Evolutionary conservation across 2,329 filamentous ascomycete genomes (phyloP), one percentile per base, ranked within the genome.

Genomic region (Trichoderma polysporum): DNA sequence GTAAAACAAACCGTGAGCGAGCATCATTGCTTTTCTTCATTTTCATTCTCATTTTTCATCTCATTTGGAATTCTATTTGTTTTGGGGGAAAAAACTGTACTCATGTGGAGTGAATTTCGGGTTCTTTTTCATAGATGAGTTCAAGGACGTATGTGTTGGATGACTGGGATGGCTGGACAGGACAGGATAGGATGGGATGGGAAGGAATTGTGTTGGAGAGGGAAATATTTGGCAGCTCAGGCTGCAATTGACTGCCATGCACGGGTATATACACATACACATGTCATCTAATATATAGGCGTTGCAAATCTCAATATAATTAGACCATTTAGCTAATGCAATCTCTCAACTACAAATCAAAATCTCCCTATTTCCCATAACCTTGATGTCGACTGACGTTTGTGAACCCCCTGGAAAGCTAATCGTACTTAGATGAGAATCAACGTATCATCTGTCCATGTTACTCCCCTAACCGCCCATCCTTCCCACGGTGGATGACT

Each of bases 241-340:
- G 45, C 41, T 52, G 61, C 35, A 45, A 56, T 49, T 61, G 50
- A 25, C 39, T 54, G 29, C 17, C 31, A 56, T 56, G 49, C 10
- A 17, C 37, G 39, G 39, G 37, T 47, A 33, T 45, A 33, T n/a
- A 63, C 19, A 33, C 47, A 52, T 17, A 31, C 53, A 22, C 54
- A 66, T 53, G 37, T 19, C 47, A 60, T 53, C 19, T 59, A 50
- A 27, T 33, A 50, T 17, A 66, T 66, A 59, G 63, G 56, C 47
- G 63, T 49, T 53, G 39, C 45, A 27, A 56, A 35, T 53, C n/a
- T 22, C 63, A 60, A 31, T 52, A 59, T 53, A 53, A 65, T 66
- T 63, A 56, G 60, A 63, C 37, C 60, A 33, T 56, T 56, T 63
- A 63, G 60, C 49, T 54, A 54, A 56, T 53, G 60, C 60, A 54